Conservation (phyloP, 495 filamentous ascomycete species). For the Xylaria longipes region DNA sequence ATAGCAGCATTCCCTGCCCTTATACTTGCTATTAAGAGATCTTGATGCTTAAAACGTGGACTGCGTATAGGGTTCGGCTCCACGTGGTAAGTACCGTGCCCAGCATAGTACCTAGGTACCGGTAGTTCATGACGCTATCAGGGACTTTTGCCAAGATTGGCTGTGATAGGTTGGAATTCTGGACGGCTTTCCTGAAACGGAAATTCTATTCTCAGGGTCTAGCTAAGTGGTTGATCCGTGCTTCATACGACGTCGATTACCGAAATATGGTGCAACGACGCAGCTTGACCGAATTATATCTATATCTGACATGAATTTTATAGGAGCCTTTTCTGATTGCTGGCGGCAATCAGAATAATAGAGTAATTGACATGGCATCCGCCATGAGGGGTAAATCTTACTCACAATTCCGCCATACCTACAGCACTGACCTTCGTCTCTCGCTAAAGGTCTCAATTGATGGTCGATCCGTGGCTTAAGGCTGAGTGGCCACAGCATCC, state of each 20-base stretch:
- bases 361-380: not conserved
- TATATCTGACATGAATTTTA: not conserved
- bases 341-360: not conserved
- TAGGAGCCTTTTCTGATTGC: not conserved
- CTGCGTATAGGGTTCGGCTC: not conserved
- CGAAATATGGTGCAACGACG: not conserved
- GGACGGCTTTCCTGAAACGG: constrained; percentile 12
- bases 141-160: not conserved
- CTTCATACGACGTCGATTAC: not conserved
- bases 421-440: not conserved
- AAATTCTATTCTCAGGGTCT: constrained; percentile 2
- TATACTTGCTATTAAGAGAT: not conserved
- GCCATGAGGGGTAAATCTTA: not conserved
- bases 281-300: not conserved
- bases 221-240: not conserved
- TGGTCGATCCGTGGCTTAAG: not conserved
- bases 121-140: not conserved
- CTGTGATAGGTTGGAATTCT: constrained; percentile 3
- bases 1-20: not conserved
- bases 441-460: not conserved
- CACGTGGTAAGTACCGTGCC: not conserved
- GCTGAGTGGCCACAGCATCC: not conserved
- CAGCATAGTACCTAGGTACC: too few species aligned
- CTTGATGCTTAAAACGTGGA: not conserved
- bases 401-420: not conserved